Evolutionary conservation across 345 rosid species (phyloP).

Genomic region (Gossypium raimondii): DNA sequence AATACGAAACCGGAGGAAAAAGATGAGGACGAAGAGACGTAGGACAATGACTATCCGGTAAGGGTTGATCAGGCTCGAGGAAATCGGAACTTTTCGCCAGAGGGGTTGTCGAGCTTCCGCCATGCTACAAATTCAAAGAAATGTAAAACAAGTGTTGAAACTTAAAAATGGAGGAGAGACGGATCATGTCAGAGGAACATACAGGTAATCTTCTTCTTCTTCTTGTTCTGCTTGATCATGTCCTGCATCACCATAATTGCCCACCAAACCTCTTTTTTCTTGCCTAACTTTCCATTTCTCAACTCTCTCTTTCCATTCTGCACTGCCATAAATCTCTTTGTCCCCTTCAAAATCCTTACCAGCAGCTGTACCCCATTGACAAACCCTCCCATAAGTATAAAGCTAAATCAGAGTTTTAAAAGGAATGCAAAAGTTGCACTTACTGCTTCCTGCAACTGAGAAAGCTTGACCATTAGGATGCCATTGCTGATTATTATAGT

Average conservation of each 20-base stretch:
- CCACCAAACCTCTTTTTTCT: conserved; percentile 77
- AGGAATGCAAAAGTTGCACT: conserved; percentile 6
- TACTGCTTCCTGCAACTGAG: conserved; percentile 78
- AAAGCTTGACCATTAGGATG: conserved; percentile 50
- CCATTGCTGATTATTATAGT: conserved; percentile 44
- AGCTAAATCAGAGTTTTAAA: not conserved
- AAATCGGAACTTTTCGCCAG: conserved; percentile 77
- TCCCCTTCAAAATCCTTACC: conserved; percentile 79
- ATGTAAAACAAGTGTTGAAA: conserved; percentile 33
- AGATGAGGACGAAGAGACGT: conserved; percentile 62
- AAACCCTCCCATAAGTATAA: not conserved
- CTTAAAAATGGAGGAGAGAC: not conserved
- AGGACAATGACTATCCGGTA: conserved; percentile 87
- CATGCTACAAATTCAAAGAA: conserved; percentile 41
- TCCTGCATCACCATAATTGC: conserved; percentile 45
- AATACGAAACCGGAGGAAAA: conserved; percentile 89
- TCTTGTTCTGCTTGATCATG: conserved; percentile 55
- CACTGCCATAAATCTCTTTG: conserved; percentile 58
- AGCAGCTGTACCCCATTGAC: conserved; percentile 30
- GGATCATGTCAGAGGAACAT: conserved; percentile 14
- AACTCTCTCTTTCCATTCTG: conserved; percentile 89
- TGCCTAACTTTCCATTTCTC: conserved; percentile 90
- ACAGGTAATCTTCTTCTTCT: conserved; percentile 62
- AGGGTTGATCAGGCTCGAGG: conserved; percentile 89
- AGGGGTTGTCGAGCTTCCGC: conserved; percentile 97